These are phyloP conservation scores for Yarrowia yakushimensis DNA, from an alignment of 805 yeast genomes.

Conservation along the genomic window DNA sequence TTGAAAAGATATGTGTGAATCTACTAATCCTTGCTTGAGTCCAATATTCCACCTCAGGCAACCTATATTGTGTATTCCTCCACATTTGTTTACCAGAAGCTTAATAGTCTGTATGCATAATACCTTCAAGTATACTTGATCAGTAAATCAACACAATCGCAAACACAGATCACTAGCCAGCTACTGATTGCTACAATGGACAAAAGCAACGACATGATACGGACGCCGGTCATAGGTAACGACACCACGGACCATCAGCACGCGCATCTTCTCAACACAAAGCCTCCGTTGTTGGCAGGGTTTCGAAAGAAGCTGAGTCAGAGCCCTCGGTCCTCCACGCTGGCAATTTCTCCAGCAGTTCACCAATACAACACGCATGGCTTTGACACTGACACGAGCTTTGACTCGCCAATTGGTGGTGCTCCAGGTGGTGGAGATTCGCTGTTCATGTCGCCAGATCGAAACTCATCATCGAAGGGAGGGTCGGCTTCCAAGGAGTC, in stretches of 20 bases:
- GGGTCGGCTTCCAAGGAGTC: neutral
- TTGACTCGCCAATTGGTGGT: constrained; percentile 1
- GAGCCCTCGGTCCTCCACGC: constrained; percentile 23
- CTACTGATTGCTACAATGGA: constrained; percentile 16
- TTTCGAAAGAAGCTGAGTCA: constrained; percentile 21
- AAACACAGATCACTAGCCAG: neutral
- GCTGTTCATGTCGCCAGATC: constrained; percentile 20
- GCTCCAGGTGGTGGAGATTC: constrained; percentile 9
- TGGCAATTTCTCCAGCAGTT: constrained; percentile 13
- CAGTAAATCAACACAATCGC: neutral
- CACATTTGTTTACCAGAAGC: neutral
- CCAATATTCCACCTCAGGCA: neutral
- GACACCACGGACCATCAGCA: constrained; percentile 19
- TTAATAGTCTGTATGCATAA: neutral
- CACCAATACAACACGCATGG: constrained; percentile 22
- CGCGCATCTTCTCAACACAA: constrained; percentile 10
- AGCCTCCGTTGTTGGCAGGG: constrained; percentile 11
- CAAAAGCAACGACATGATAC: constrained; percentile 16
- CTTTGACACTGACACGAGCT: constrained; percentile 9
- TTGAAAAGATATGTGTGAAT: no score
- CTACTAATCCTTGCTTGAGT: neutral
- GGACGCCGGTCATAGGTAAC: constrained; percentile 16
- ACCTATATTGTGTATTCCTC: neutral
- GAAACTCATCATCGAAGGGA: neutral
- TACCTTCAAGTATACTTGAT: neutral